Conservation (phyloP, 768 basidiomycete species). For the Boletus fagicola region DNA sequence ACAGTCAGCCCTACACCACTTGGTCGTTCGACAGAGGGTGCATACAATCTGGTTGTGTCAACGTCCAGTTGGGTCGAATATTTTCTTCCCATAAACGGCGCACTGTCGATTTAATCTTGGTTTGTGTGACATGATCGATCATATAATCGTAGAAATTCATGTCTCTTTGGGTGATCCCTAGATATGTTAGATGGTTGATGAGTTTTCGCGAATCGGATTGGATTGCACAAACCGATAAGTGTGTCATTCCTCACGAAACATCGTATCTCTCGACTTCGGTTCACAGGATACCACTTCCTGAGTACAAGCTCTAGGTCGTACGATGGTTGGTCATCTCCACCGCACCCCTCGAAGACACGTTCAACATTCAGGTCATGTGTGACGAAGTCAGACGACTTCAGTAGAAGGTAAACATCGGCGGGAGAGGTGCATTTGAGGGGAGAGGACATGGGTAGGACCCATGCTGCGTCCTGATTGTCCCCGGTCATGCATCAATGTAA, state of each 20-base stretch:
- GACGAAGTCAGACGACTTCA: conserved; percentile 92
- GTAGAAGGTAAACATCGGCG: conserved; percentile 84
- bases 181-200: background rate
- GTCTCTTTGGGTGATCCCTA: conserved; percentile 87
- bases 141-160: conserved; percentile 86
- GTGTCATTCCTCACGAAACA: conserved; percentile 80
- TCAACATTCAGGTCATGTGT: conserved; percentile 67
- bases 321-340: conserved; percentile 9
- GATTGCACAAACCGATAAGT: conserved; percentile 59
- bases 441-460: conserved; percentile 81
- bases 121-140: conserved; percentile 56
- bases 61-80: conserved; percentile 59
- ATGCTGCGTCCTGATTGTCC: conserved; percentile 76
- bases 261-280: conserved; percentile 79
- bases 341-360: conserved; percentile 68
- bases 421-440: conserved; percentile 86
- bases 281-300: conserved; percentile 87
- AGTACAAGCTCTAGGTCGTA: conserved; percentile 83
- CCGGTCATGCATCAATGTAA: background rate
- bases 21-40: conserved; percentile 3
- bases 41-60: conserved; percentile 62
- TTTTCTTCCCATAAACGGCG: conserved; percentile 64
- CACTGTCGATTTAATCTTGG: conserved; percentile 52
- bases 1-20: background rate
- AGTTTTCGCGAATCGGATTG: background rate